A percentile compares a stretch with the other conserved stretches of the same genome.
Evolutionary conservation across 805 yeast species (phyloP).

Genomic region (Komagataella ulmi): DNA sequence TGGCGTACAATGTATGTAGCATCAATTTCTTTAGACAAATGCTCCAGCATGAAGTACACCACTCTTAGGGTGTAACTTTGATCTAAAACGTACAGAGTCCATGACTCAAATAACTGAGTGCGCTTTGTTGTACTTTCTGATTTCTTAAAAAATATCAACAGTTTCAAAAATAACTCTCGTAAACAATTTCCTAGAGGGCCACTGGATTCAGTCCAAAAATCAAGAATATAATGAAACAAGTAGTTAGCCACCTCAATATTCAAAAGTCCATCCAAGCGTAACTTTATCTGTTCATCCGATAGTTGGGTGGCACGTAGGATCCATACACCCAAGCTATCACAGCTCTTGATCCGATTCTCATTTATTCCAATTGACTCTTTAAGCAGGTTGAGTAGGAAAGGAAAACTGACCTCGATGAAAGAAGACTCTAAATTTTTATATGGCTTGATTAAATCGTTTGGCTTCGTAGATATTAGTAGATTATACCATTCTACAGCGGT

Average conservation of each 20-base stretch:
- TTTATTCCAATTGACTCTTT: constrained; percentile 20
- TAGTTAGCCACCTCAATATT: constrained; percentile 8
- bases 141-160: constrained; percentile 26
- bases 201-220: constrained; percentile 59
- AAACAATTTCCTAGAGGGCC: constrained; percentile 62
- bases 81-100: constrained; percentile 31
- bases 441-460: not conserved
- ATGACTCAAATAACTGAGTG: constrained; percentile 18
- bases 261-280: not conserved
- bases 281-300: not conserved
- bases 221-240: constrained; percentile 42
- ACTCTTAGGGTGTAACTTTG: constrained; percentile 43
- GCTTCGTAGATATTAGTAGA: not conserved
- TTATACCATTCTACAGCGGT: not conserved
- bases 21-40: constrained; percentile 34
- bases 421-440: not conserved
- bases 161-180: constrained; percentile 42
- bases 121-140: constrained; percentile 8
- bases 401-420: constrained; percentile 9
- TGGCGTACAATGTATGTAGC: constrained; percentile 24
- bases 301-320: constrained; percentile 38
- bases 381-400: constrained; percentile 18
- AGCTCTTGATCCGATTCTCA: constrained; percentile 24
- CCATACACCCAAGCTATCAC: constrained; percentile 59
- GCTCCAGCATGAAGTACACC: constrained; percentile 46